Evolutionary conservation across 2,329 filamentous ascomycete species (phyloP).

Genomic region (Endoconidiophora polonica): DNA sequence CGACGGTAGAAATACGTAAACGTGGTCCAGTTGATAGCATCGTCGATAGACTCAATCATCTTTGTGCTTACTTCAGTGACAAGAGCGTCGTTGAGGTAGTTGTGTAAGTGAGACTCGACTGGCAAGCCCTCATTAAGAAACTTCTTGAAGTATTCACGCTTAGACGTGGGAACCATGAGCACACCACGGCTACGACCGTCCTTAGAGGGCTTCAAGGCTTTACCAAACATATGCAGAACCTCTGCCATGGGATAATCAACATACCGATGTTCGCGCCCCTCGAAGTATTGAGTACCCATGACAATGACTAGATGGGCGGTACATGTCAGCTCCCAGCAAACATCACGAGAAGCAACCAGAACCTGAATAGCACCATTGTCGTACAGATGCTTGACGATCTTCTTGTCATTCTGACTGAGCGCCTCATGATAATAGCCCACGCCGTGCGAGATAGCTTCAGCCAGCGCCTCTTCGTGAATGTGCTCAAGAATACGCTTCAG

Average conservation of each 20-base stretch:
- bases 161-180: constrained; percentile 89
- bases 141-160: constrained; percentile 97
- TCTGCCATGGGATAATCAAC: constrained; percentile 91
- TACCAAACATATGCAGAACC: constrained; percentile 94
- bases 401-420: constrained; percentile 72
- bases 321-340: constrained; percentile 87
- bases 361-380: constrained; percentile 80
- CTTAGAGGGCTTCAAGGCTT: constrained; percentile 60
- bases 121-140: constrained; percentile 92
- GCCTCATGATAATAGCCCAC: constrained; percentile 97
- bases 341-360: constrained; percentile 59
- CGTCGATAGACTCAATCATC: constrained; percentile 87
- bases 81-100: constrained; percentile 87
- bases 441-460: constrained; percentile 79
- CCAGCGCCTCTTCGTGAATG: constrained; percentile 71
- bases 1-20: constrained; percentile 98
- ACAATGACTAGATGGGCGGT: constrained; percentile 83
- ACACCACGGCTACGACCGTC: constrained; percentile 77
- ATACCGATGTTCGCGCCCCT: constrained; percentile 91
- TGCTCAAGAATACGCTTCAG: constrained; percentile 66
- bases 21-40: constrained; percentile 95
- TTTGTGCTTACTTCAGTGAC: constrained; percentile 94
- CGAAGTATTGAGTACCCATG: constrained; percentile 96
- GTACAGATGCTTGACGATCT: constrained; percentile 85
- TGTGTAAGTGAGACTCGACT: constrained; percentile 84